phyloP scores from a whole-genome alignment of 2,329 filamentous ascomycete genomes.

The Diplodia sapinea region DNA sequence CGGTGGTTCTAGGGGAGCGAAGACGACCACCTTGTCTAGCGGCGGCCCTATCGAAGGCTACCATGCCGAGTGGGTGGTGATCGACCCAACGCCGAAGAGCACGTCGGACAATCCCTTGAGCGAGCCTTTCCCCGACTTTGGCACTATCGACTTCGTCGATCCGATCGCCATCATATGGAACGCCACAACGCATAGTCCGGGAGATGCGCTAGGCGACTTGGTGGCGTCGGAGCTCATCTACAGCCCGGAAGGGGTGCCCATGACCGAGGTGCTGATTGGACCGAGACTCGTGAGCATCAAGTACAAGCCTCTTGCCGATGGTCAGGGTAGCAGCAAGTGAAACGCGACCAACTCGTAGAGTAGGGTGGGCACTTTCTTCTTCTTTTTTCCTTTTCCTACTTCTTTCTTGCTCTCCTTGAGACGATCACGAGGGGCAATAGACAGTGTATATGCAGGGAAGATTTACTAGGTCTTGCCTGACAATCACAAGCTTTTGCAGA shows the following conservation, averaged over 20 bases:
- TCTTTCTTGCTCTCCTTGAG: too few species aligned
- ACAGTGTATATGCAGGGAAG: too few species aligned
- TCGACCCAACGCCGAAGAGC: not conserved
- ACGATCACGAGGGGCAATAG: too few species aligned
- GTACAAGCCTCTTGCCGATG: not conserved
- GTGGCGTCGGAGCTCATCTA: not conserved
- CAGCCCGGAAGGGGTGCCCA: not conserved
- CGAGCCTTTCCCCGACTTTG: not conserved
- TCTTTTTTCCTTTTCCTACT: too few species aligned
- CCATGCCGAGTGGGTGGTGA: not conserved
- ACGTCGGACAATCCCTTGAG: not conserved
- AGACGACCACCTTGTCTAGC: not conserved
- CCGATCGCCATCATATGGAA: not conserved
- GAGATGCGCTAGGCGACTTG: not conserved
- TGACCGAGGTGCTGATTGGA: not conserved
- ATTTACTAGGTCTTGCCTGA: too few species aligned
- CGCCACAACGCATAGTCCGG: not conserved
- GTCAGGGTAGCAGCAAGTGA: not conserved
- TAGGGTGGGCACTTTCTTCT: too few species aligned
- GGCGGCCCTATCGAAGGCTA: not conserved
- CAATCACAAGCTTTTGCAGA: too few species aligned
- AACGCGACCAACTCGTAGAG: too few species aligned
- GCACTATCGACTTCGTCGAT: not conserved
- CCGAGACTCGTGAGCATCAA: not conserved
- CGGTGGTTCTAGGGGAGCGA: not conserved